Evolutionary conservation across 2,329 filamentous ascomycete species (phyloP).

Genomic region (Phialocephala sp.): DNA sequence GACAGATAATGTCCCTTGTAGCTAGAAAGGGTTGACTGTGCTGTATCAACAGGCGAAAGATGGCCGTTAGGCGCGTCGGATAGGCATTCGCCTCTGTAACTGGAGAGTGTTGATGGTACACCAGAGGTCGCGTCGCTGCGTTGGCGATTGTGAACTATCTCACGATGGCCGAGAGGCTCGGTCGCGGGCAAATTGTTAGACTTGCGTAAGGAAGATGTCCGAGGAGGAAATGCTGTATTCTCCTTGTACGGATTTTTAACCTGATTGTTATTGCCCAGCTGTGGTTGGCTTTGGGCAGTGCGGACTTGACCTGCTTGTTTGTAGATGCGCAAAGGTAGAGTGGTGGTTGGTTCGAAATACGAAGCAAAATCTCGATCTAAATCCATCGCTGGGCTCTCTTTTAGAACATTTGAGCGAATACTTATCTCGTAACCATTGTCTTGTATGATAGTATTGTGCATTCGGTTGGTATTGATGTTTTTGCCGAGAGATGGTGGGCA

Average conservation of each 20-base stretch:
- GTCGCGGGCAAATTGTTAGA: neutral
- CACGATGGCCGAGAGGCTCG: neutral
- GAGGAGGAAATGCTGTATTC: slow-evolving; percentile 22
- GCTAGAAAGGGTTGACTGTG: slow-evolving; percentile 24
- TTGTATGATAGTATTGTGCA: neutral
- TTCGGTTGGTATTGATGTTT: neutral
- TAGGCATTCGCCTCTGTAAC: slow-evolving; percentile 3
- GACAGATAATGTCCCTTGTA: slow-evolving; percentile 20
- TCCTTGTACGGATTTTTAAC: slow-evolving; percentile 17
- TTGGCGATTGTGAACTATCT: slow-evolving; percentile 17
- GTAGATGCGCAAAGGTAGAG: slow-evolving; percentile 31
- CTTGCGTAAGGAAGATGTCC: slow-evolving; percentile 23
- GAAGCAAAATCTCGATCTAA: neutral
- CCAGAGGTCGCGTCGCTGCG: slow-evolving; percentile 20
- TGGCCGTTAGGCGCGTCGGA: slow-evolving; percentile 17
- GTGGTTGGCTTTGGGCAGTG: slow-evolving; percentile 15
- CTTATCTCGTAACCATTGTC: slow-evolving; percentile 2
- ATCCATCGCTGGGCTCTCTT: neutral
- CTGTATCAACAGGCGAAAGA: slow-evolving; percentile 7
- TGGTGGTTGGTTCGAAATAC: slow-evolving; percentile 9
- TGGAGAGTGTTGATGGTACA: slow-evolving; percentile 17
- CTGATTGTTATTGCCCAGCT: slow-evolving; percentile 16
- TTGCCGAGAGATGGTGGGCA: neutral
- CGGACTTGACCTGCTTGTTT: slow-evolving; percentile 29
- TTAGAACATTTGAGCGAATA: neutral